Base-by-base conservation (phyloP, 805 yeast species). In the Wickerhamiella allomyrinae region DNA sequence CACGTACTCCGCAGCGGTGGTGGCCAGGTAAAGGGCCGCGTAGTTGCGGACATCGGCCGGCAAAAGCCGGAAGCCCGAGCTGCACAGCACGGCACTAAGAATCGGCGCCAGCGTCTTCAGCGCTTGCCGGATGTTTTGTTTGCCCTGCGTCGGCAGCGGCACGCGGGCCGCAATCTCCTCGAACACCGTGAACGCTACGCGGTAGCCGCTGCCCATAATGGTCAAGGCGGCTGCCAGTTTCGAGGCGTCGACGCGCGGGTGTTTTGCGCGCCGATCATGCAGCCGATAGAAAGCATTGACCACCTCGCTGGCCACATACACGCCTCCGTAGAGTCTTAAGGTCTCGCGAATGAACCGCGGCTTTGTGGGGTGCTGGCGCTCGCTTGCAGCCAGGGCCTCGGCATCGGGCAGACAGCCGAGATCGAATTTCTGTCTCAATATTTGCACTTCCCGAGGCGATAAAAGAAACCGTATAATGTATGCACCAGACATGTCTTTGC, bases 1-100 rank as follows among this genome's bases (percentile, higher is more conserved):
- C 14, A 52, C 40, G 45, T 55, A 55, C 47, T 65, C 68, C 8
- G 51, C 54, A 10, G 63, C 58, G 37, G 59, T 53, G 14, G 59
- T 46, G 5, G 57, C 54, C 13, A 52, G 37, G 42, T 58, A 63
- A 20, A 65, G 47, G 14, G 65, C 64, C 19, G 54, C 41, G 37
- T 53, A 55, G 27, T 53, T 29, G 25, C 47, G 13, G 15, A 49
- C 41, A 39, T 31, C 45, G 24, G 39, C 45, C 5, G 67, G 66
- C 31, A 58, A 14, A 7, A 36, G 6, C 3, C 29, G 27, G 39
- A 36, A 23, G 24, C 20, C 20, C 27, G 29, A 10, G 29, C 29
- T 15, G 5, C 29, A 29, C 27, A 36, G 7, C 21, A 14, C 8
- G 7, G 39, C 39, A 14, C 21, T 15, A 7, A 36, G 10, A 8